phyloP scores from a whole-genome alignment of 1,139 yeast species.

The Hansenula sp. region DNA sequence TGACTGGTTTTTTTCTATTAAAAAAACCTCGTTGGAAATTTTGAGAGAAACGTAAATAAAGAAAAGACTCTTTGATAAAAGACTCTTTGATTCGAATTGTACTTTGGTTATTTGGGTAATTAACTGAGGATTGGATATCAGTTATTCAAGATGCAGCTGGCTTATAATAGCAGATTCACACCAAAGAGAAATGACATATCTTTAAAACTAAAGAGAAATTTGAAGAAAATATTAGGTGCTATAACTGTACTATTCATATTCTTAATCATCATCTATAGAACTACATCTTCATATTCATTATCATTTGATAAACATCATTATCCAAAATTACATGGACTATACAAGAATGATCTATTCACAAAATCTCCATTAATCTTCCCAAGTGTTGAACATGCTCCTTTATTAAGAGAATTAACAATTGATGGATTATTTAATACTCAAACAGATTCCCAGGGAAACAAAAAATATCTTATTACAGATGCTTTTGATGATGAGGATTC shows the following conservation, averaged over 20 bases:
- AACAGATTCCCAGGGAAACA: slow-evolving; percentile 36
- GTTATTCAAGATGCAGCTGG: slow-evolving; percentile 18
- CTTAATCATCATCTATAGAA: slow-evolving; percentile 8
- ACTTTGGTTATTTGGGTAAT: not conserved
- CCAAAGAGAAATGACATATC: slow-evolving; percentile 16
- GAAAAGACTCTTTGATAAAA: too few relatives aligned
- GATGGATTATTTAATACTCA: slow-evolving; percentile 44
- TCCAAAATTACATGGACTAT: slow-evolving; percentile 35
- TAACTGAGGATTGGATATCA: too few relatives aligned
- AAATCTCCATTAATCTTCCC: slow-evolving; percentile 57
- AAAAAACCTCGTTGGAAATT: slow-evolving; percentile 9
- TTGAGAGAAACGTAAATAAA: slow-evolving; percentile 1
- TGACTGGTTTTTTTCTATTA: not conserved
- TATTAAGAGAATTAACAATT: slow-evolving; percentile 51
- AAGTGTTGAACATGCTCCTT: slow-evolving; percentile 59
- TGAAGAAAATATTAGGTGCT: slow-evolving; percentile 9
- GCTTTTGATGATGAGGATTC: slow-evolving; percentile 28
- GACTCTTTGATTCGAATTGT: too few relatives aligned
- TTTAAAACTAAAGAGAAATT: slow-evolving; percentile 9
- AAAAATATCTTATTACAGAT: slow-evolving; percentile 45
- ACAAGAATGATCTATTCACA: slow-evolving; percentile 40
- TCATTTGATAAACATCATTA: slow-evolving; percentile 10
- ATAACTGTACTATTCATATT: slow-evolving; percentile 5
- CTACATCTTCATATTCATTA: slow-evolving; percentile 7
- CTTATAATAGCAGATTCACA: slow-evolving; percentile 23